Base-by-base conservation (phyloP, 2,329 filamentous ascomycete genomes). In the Microthyrium microscopicum region DNA sequence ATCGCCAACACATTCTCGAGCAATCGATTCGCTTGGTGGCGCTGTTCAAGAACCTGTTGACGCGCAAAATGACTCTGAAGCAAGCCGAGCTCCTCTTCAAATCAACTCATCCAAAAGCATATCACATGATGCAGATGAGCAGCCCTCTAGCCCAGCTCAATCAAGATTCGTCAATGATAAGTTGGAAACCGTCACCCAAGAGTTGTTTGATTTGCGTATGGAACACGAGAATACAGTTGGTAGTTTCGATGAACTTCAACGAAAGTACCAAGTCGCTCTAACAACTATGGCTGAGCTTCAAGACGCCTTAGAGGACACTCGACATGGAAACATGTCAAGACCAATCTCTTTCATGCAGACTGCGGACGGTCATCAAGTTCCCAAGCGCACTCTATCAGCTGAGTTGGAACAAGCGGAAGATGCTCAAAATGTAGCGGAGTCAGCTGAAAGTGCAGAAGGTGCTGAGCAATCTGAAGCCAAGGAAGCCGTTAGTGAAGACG, bases 211-310 rank as follows among this genome's bases (percentile, higher is more conserved):
- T 45, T 69, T 98, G 33, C 78, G 81, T 12, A 76, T 91, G 26
- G 84, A 94, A 54, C 89, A 98, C 46, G 87, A 95, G 52, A 64
- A 68, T 6, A 87, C 83, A 0, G 51, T 92, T 13, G 74, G 68
- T 41, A 83, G 95, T 38, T 87, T 77, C 45, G 80, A 91, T 41
- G 58, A 73, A 29, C 73, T 98, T 18, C 75, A 84, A 36, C 66
- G 73, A 44, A 95, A 93, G 54, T 98, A 98, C 45, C 82, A 93
- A 47, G 77, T 92, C 47, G 80, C 85, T 4, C 61, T 98, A 40
- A 77, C 77, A 30, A 74, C 79, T 7, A 55, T 98, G 26, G 76
- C 81, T 5, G 79, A 89, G 50, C 65, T 95, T 30, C 84, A 93
- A 52, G 87, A 94, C 49, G 69, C 71, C 19, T 65, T 84, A 22